phyloP scores from a whole-genome alignment of 2,329 filamentous ascomycete genomes.

The Phyllosticta paracitricarpa region DNA sequence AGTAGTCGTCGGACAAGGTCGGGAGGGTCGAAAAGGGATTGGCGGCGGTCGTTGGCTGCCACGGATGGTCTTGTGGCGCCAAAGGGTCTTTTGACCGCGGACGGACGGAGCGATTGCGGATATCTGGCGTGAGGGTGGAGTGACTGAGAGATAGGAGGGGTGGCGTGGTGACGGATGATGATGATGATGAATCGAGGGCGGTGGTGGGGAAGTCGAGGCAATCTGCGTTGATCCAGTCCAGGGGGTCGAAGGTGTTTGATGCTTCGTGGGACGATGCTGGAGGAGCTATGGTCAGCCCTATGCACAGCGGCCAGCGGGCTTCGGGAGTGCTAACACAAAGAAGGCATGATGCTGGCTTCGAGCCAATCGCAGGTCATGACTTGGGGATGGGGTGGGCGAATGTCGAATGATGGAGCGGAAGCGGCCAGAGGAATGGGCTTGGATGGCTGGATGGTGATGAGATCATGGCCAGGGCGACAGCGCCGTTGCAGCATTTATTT shows the following conservation, averaged over 20 bases:
- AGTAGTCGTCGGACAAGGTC: conserved; percentile 6
- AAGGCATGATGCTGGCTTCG: conserved; percentile 4
- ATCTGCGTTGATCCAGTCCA: conserved; percentile 21
- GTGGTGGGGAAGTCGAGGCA: conserved; percentile 20
- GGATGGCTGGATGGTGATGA: conserved; percentile 5
- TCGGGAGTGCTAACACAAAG: conserved; percentile 7
- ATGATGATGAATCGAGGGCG: conserved; percentile 14
- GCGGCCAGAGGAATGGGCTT: neutral
- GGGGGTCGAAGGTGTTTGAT: conserved; percentile 13
- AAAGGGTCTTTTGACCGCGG: conserved; percentile 12
- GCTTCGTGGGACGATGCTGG: conserved; percentile 8
- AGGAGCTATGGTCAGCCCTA: conserved; percentile 7
- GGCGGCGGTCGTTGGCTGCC: conserved; percentile 6
- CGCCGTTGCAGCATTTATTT: conserved; percentile 6
- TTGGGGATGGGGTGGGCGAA: neutral
- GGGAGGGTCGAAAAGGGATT: conserved; percentile 8
- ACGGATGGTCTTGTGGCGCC: neutral
- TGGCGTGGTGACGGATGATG: conserved; percentile 9
- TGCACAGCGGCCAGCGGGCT: conserved; percentile 1
- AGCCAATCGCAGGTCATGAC: conserved; percentile 9
- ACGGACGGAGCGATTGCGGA: neutral
- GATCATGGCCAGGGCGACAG: conserved; percentile 7
- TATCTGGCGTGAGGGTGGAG: conserved; percentile 7
- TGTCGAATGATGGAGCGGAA: conserved; percentile 1
- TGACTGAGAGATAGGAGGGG: conserved; percentile 12